These are phyloP conservation scores for Eucalyptus grandis DNA, from an alignment of 345 rosid genomes.

Conservation along the genomic window DNA sequence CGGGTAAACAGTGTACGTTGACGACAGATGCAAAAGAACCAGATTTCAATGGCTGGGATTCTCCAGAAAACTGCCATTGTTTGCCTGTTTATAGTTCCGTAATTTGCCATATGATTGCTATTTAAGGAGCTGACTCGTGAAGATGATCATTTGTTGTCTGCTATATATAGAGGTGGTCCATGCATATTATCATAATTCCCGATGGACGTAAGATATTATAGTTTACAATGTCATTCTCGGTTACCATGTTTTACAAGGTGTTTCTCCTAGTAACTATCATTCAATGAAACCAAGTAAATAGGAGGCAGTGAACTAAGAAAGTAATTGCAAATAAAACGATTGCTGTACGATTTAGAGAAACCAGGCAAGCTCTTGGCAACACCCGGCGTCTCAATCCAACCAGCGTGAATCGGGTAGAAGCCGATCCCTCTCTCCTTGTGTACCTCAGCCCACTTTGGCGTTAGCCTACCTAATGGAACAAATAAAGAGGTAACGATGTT, in stretches of 20 bases:
- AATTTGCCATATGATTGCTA: neutral
- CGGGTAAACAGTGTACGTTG: neutral
- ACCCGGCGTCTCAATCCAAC: conserved; percentile 90
- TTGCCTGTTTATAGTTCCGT: neutral
- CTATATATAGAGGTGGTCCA: neutral
- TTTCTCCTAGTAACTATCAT: neutral
- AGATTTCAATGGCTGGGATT: neutral
- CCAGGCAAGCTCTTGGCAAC: conserved; percentile 60
- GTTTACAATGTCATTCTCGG: neutral
- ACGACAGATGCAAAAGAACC: neutral
- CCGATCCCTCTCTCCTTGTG: conserved; percentile 62
- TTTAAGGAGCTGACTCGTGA: neutral
- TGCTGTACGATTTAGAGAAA: conserved; percentile 33
- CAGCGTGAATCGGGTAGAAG: conserved; percentile 84
- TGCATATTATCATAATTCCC: neutral
- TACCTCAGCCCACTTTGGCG: conserved; percentile 60
- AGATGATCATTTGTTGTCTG: neutral
- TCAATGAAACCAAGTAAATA: neutral
- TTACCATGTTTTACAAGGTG: neutral
- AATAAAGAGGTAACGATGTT: neutral
- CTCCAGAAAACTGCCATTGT: neutral
- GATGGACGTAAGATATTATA: neutral
- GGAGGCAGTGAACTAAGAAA: neutral
- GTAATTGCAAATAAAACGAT: neutral
- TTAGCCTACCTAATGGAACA: conserved; percentile 44